Base-by-base conservation (phyloP, 495 filamentous ascomycete species). In the Immersiella caudata region DNA sequence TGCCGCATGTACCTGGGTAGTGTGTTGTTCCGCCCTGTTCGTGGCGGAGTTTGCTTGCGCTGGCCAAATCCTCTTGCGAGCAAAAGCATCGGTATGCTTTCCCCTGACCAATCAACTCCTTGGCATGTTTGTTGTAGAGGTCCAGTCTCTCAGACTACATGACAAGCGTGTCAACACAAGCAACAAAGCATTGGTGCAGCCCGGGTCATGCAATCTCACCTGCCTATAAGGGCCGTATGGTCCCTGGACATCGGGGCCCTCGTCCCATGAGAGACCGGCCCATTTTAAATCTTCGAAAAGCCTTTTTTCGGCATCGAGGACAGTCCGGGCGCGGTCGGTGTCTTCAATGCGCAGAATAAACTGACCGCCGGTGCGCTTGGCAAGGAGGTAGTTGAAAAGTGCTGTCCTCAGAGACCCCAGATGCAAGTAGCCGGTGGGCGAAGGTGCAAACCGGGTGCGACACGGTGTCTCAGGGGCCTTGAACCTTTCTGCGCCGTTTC, bases 81-180 rank as follows among this genome's bases (percentile, higher is more conserved):
- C 95, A 99, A 79, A 98, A 99, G 78, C 95, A 99, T 62, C 93
- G 87, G 79, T 97, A 99, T 6, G 92, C 95, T 69, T 90, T 84
- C 49, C 89, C 91, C 26, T 84, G 81, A 6, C 83, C 67, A 36
- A 97, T 78, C 26, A 99, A 81, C n/a, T 86, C 79, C 12, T 90
- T 73, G 40, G 90, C 90, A 72, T 96, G 89, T 64, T 87, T 72
- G 66, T 82, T 82, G 73, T 99, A 97, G n/a, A 93, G 74, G 0
- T 77, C 75, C 14, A 89, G 88, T 70, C 95, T 84, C 74, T 97
- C 89, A 0, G 94, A 98, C 90, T 97, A 46, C 36, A 14, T 25
- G 16, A 0, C 36, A 24, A 24, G 22, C 0, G 21, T 62, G 60
- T 49, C 33, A 49, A 46, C 12, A 27, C 1, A 18, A 8, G 69